Evolutionary conservation across 2,329 filamentous ascomycete genomes (phyloP).

Genomic region (Cytospora chrysosperma): DNA sequence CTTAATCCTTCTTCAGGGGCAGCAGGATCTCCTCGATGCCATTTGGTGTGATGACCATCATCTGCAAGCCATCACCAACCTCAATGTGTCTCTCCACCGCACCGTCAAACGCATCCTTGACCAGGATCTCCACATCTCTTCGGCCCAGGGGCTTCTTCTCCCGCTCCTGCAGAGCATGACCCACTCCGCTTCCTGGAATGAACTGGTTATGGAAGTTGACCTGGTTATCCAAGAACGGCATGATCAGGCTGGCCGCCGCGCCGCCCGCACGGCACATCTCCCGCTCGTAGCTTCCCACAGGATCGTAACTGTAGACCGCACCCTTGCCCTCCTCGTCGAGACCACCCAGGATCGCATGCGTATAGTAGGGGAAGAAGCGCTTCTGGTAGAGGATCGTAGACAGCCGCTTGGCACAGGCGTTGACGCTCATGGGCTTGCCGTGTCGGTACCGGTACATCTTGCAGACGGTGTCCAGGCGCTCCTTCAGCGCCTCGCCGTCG

Average conservation of each 20-base stretch:
- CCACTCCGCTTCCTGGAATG: conserved; percentile 78
- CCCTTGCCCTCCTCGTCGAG: conserved; percentile 93
- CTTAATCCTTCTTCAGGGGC: conserved; percentile 86
- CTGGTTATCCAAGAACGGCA: conserved; percentile 99
- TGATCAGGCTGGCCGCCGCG: conserved; percentile 90
- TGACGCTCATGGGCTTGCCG: conserved; percentile 91
- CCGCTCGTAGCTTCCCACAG: conserved; percentile 94
- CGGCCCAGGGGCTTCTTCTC: conserved; percentile 68
- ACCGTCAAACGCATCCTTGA: conserved; percentile 97
- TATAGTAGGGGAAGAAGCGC: conserved; percentile 99
- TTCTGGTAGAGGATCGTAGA: conserved; percentile 96
- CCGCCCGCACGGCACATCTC: conserved; percentile 95
- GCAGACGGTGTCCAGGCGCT: conserved; percentile 89
- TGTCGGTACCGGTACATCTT: conserved; percentile 99
- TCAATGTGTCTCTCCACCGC: conserved; percentile 99
- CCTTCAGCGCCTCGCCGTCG: conserved; percentile 89
- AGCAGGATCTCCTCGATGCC: conserved; percentile 85
- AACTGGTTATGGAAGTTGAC: conserved; percentile 99
- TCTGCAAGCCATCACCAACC: conserved; percentile 93
- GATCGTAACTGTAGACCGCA: conserved; percentile 95
- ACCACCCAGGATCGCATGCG: conserved; percentile 88
- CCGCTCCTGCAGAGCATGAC: conserved; percentile 75
- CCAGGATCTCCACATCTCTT: conserved; percentile 76
- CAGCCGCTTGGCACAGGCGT: conserved; percentile 90
- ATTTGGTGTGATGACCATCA: conserved; percentile 85